phyloP scores from a whole-genome alignment of 345 rosid genomes.

The Erodium maritimum region DNA sequence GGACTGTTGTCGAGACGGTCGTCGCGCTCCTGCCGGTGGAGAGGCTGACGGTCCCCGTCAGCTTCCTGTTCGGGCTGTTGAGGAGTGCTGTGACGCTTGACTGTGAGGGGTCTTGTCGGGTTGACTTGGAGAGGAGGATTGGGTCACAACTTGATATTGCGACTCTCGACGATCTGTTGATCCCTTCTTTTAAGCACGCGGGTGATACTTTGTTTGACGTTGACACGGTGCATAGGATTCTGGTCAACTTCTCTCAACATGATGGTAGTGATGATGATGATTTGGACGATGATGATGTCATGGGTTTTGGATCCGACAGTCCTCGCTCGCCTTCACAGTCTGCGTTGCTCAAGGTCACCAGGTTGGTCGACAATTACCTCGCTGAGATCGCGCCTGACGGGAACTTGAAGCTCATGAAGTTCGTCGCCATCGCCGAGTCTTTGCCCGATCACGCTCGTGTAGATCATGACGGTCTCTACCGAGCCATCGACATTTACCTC shows the following conservation, averaged over 20 bases:
- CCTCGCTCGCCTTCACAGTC: constrained; percentile 87
- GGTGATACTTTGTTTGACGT: constrained; percentile 86
- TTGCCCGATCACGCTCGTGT: constrained; percentile 89
- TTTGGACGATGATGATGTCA: constrained; percentile 56
- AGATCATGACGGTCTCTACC: constrained; percentile 69
- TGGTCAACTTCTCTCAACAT: constrained; percentile 70
- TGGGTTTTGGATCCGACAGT: constrained; percentile 61
- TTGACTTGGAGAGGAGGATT: constrained; percentile 78
- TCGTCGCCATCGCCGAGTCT: constrained; percentile 67
- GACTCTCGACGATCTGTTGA: constrained; percentile 87
- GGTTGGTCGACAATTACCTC: constrained; percentile 68
- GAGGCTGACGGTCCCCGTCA: constrained; percentile 73
- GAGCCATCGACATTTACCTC: constrained; percentile 87
- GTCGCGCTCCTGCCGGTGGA: constrained; percentile 71
- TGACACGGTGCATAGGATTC: constrained; percentile 80
- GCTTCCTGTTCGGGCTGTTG: constrained; percentile 78
- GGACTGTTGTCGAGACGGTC: constrained; percentile 58
- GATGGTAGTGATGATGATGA: constrained; percentile 27
- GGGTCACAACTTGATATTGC: constrained; percentile 92
- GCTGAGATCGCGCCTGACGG: constrained; percentile 86
- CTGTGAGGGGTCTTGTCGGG: constrained; percentile 48
- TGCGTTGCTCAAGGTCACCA: constrained; percentile 84
- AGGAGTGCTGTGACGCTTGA: constrained; percentile 59
- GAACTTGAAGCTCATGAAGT: constrained; percentile 59
- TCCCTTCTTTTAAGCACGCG: constrained; percentile 73